Base-by-base conservation (phyloP, 164 flowering plant genomes). In the Vitis rotundifolia region DNA sequence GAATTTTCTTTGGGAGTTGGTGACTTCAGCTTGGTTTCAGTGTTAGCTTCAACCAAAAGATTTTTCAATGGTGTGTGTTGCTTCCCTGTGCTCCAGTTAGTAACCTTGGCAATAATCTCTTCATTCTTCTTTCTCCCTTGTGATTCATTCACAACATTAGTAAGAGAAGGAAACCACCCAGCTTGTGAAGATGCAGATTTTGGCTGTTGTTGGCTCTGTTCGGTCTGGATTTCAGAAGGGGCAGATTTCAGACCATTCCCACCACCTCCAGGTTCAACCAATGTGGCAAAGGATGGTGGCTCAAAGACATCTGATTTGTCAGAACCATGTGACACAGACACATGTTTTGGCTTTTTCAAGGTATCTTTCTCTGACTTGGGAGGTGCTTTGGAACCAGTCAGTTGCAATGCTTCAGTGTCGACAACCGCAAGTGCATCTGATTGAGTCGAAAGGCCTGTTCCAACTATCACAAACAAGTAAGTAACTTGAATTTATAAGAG, bases 81-180 rank as follows among this genome's bases (percentile, higher is more conserved):
- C 68, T 86, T 85, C 22, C 73, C 84, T 1, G 90, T 29, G 70
- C 84, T 86, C 93, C 89, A 87, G 77, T 84, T 89, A 50, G 83
- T 83, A 9, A 86, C 92, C 75, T 86, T 88, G 49, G 85, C 90
- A 49, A 88, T 85, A 15, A 80, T 82, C 72, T 91, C 94, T 76
- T 89, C 92, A 22, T 88, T 90, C 78, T 86, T 89, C 77, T 87
- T 87, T 71, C 89, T 83, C 31, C 93, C 91, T 70, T 63, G 71
- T 2, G 90, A 81, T 54, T 89, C 93, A 59, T 82, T 82, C 9
- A 56, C 69, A 5, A 72, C 86, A 57, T 81, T 57, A 15, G 84
- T 60, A 7, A 81, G 63, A 31, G 90, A 81, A 26, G 95, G 90
- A 71, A 87, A 82, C 90, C 87, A 87, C 13, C 79, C 90, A 53